phyloP scores from a whole-genome alignment of 257 asterid genomes.

The Lithospermum erythrorhizon region DNA sequence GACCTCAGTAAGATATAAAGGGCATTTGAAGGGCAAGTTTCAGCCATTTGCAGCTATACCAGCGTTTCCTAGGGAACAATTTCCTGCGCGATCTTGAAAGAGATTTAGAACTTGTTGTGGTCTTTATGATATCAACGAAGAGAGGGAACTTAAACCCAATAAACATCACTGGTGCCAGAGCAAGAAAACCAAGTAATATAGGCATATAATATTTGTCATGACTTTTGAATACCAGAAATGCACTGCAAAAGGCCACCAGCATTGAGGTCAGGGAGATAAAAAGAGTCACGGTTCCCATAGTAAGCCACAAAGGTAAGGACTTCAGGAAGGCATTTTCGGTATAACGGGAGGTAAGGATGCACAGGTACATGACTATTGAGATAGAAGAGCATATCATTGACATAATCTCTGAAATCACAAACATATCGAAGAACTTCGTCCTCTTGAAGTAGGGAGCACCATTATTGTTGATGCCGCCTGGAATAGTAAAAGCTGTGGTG shows the following conservation, averaged over 20 bases:
- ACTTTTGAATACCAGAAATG: not conserved
- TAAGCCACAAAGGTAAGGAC: constrained; percentile 8
- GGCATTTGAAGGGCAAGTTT: no score
- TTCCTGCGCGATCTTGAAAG: not conserved
- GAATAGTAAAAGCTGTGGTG: constrained; percentile 28
- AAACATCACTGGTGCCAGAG: not conserved
- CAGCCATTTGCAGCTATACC: no score
- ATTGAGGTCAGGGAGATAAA: not conserved
- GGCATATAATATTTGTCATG: not conserved
- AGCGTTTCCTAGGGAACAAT: not conserved
- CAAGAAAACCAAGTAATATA: not conserved
- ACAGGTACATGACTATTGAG: constrained; percentile 19
- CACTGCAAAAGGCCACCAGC: not conserved
- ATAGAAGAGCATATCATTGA: constrained; percentile 9
- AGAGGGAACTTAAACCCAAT: not conserved
- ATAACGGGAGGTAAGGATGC: constrained; percentile 21
- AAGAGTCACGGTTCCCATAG: not conserved
- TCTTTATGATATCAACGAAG: not conserved
- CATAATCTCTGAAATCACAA: constrained; percentile 22
- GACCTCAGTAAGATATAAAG: no score
- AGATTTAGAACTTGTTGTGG: not conserved
- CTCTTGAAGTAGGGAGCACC: constrained; percentile 18
- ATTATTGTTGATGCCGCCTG: constrained; percentile 17
- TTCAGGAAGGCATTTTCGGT: constrained; percentile 18
- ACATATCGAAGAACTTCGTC: constrained; percentile 13